phyloP scores from a whole-genome alignment of 257 asterid species.

The Jacaranda copaia region DNA sequence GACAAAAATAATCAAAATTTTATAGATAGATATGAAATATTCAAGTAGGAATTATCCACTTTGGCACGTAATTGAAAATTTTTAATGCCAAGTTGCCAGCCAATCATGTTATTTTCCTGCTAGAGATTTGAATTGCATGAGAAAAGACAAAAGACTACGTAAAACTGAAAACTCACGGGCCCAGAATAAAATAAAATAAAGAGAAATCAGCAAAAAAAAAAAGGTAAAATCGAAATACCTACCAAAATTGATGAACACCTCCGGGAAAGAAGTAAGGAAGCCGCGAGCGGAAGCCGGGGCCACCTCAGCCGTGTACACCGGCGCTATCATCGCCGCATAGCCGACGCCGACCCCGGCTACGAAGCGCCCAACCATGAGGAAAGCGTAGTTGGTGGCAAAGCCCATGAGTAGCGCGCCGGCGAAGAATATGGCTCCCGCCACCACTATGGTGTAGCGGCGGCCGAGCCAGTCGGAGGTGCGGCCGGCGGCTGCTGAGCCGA shows the following conservation, averaged over 20 bases:
- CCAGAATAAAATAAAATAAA: background rate
- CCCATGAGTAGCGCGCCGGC: conserved; percentile 92
- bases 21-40: background rate
- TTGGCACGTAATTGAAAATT: conserved; percentile 1
- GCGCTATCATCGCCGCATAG: conserved; percentile 93
- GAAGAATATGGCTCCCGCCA: conserved; percentile 82
- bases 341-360: conserved; percentile 94
- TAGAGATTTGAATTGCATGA: conserved; percentile 12
- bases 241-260: conserved; percentile 90
- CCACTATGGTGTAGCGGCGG: conserved; percentile 79
- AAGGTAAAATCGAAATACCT: background rate
- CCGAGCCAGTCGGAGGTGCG: conserved; percentile 92
- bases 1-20: background rate
- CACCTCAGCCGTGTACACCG: conserved; percentile 94
- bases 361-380: conserved; percentile 90
- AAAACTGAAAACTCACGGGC: background rate
- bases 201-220: background rate
- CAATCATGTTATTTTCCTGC: conserved; percentile 31
- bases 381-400: conserved; percentile 73
- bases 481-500: conserved; percentile 92
- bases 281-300: conserved; percentile 93
- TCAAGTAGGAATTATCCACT: background rate
- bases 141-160: conserved; percentile 18
- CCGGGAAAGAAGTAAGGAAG: conserved; percentile 90
- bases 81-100: background rate